Conservation (phyloP, 1,139 yeast genomes). For the Pneumocystis canis region DNA sequence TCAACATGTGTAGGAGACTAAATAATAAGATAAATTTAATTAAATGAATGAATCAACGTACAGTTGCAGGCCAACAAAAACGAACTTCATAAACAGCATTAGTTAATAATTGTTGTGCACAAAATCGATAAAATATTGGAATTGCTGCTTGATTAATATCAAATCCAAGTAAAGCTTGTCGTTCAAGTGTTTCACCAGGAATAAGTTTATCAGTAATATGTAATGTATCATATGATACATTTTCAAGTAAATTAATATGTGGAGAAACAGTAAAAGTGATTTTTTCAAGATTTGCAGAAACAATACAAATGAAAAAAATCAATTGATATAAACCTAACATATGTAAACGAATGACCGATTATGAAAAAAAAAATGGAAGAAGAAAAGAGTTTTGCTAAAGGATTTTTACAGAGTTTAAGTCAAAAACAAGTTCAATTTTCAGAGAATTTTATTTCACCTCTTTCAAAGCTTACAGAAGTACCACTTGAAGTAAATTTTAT, state of each 20-base stretch:
- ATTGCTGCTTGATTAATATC: not conserved
- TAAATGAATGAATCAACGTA: not conserved
- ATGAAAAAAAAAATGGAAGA: not conserved
- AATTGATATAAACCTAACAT: not conserved
- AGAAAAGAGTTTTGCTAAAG: not conserved
- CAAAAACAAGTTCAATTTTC: not conserved
- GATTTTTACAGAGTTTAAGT: not conserved
- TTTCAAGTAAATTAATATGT: not conserved
- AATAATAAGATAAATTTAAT: not conserved
- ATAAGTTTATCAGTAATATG: not conserved
- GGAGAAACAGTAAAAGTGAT: not conserved
- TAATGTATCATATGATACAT: not conserved
- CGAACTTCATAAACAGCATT: not conserved
- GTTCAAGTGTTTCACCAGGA: not conserved
- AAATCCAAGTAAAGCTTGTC: not conserved
- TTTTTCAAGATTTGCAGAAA: not conserved
- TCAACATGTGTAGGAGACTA: not conserved
- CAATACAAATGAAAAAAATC: not conserved
- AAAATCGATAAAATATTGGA: not conserved
- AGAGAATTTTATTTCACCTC: not conserved
- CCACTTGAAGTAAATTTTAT: not conserved
- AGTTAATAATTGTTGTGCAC: not conserved
- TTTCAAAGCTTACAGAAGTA: not conserved
- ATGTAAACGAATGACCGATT: not conserved
- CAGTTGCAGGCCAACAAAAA: not conserved